Percentiles rank a stretch among this genome's conserved stretches.
Conservation (phyloP, 257 asterid species). For the Solanum acaule region DNA sequence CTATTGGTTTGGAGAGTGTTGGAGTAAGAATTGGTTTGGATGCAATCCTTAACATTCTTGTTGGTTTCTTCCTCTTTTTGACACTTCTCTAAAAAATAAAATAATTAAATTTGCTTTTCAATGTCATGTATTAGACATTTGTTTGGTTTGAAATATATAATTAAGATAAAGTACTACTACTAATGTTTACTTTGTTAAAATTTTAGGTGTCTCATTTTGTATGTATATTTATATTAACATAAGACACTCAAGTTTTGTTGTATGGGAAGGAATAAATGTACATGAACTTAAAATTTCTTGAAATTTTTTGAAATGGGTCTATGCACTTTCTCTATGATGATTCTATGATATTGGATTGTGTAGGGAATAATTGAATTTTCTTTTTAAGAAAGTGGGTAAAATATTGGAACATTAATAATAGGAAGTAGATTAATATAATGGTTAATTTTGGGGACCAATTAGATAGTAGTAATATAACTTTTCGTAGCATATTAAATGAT, state of each 20-base stretch:
- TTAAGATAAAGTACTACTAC: not conserved
- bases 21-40: not conserved
- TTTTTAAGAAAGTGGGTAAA: not conserved
- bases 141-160: not conserved
- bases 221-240: not conserved
- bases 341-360: not conserved
- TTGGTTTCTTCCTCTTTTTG: not conserved
- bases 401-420: not conserved
- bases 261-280: not conserved
- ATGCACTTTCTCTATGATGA: no score
- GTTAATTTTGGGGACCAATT: not conserved
- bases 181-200: not conserved
- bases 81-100: not conserved
- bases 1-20: slow-evolving; percentile 32
- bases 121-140: not conserved
- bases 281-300: not conserved
- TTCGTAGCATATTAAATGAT: no score
- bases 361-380: not conserved
- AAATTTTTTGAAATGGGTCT: no score
- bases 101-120: not conserved
- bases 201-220: not conserved
- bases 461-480: no score
- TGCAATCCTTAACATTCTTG: not conserved
- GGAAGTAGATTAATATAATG: not conserved
- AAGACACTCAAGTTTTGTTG: not conserved